Base-by-base conservation (phyloP, 805 yeast species). In the Starmerella powellii region DNA sequence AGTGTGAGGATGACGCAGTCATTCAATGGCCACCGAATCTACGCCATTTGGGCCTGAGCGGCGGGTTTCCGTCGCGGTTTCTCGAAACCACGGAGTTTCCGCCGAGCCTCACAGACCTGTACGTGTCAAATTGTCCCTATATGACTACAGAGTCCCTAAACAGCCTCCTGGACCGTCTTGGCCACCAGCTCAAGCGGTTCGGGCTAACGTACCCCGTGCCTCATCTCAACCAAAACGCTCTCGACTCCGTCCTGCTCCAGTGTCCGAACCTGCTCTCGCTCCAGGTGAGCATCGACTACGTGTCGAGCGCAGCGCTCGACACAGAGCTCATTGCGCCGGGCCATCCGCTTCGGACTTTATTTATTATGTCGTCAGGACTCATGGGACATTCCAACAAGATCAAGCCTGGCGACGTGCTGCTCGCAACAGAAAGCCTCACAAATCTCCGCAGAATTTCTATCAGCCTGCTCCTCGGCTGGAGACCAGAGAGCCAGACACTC, bases 131-230 rank as follows among this genome's bases (percentile, higher is more conserved):
- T 59, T 88, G 97, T 62, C 96, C 97, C 0, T 66, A 71, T 38
- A 65, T 88, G 16, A 72, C 71, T 32, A 81, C 80, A 20, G 69
- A 65, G 37, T 76, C 93, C 0, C 65, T 87, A 17, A 74, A 76
- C 49, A 66, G 68, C 21, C 62, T 88, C 42, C 61, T 86, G 15
- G 62, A 67, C 26, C 71, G 72, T 34, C 69, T 80, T 35, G 97
- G 97, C 1, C 68, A 65, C 21, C 72, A 76, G 46, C 62, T 88
- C 40, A 72, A 66, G 28, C 68, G 73, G 20, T 63, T 88, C 19
- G 71, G 77, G 34, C 75, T 87, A 19, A 77, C 75, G 47, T 91
- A 83, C 55, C 98, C 98, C 2, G 76, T 88, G 87, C 95, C 95
- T 0, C 74, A 78, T 2, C 63, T 88, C 26, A 66, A 71, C 26